Conservation (phyloP, 116 monocot genomes). For the Papilionanthe hybrid region DNA sequence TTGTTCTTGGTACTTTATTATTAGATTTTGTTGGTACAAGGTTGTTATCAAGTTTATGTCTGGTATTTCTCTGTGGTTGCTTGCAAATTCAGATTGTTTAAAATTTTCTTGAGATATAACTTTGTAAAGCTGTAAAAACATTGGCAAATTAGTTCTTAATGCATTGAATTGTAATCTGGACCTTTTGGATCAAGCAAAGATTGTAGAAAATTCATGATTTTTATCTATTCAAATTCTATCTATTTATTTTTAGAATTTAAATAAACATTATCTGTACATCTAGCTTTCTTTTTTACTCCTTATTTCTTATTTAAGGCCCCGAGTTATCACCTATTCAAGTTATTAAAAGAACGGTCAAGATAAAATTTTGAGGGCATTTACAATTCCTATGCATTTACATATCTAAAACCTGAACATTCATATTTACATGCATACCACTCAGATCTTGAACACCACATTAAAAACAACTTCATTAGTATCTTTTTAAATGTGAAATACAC, state of each 20-base stretch:
- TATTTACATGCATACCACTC: no score
- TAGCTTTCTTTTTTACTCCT: no score
- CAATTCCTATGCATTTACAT: no score
- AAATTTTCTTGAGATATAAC: neutral
- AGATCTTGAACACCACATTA: no score
- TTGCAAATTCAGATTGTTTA: neutral
- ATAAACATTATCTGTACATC: neutral
- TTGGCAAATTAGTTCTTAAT: neutral
- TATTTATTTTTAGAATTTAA: neutral
- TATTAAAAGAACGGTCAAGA: no score
- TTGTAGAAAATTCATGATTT: neutral
- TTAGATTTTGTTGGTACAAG: neutral
- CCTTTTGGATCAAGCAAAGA: neutral
- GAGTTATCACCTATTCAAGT: no score
- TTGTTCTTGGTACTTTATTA: neutral
- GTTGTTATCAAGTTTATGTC: conserved; percentile 1
- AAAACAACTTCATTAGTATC: no score
- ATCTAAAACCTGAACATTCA: no score
- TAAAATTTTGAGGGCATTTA: no score
- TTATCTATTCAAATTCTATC: neutral
- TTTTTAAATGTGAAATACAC: no score
- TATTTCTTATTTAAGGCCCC: no score
- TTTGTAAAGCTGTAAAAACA: neutral
- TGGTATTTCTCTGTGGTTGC: neutral
- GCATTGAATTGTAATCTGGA: neutral